These are phyloP conservation scores for Nicotiana tabacum DNA, from an alignment of 257 asterid genomes.

Conservation along the genomic window DNA sequence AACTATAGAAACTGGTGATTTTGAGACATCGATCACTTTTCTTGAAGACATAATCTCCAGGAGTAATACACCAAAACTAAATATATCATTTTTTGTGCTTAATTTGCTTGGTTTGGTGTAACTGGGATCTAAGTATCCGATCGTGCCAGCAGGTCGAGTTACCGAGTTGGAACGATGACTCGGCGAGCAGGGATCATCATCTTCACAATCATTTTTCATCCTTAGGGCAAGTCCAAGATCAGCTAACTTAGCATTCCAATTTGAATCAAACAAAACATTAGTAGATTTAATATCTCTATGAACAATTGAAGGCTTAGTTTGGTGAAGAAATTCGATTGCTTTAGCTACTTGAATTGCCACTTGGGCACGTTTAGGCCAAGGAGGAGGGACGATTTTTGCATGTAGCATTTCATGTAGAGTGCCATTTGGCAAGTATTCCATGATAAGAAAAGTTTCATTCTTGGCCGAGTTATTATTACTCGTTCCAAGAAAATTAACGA, in stretches of 20 bases:
- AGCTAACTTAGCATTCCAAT: constrained; percentile 49
- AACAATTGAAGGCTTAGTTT: constrained; percentile 32
- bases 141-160: constrained; percentile 61
- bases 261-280: constrained; percentile 43
- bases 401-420: constrained; percentile 59
- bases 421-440: constrained; percentile 60
- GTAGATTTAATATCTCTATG: constrained; percentile 73
- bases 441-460: constrained; percentile 33
- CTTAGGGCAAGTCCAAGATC: constrained; percentile 59
- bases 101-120: constrained; percentile 52
- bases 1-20: constrained; percentile 49
- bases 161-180: not conserved
- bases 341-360: constrained; percentile 45
- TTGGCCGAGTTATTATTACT: constrained; percentile 15
- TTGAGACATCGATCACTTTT: constrained; percentile 44
- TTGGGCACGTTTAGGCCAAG: constrained; percentile 46
- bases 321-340: constrained; percentile 47
- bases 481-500: constrained; percentile 42
- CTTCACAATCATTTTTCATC: not conserved
- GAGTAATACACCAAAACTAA: constrained; percentile 64
- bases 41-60: constrained; percentile 51
- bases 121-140: constrained; percentile 69
- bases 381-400: constrained; percentile 13
- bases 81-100: constrained; percentile 58
- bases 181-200: not conserved